Conservation (phyloP, 768 basidiomycete genomes). For the Cystofilobasidium bisporidii region DNA sequence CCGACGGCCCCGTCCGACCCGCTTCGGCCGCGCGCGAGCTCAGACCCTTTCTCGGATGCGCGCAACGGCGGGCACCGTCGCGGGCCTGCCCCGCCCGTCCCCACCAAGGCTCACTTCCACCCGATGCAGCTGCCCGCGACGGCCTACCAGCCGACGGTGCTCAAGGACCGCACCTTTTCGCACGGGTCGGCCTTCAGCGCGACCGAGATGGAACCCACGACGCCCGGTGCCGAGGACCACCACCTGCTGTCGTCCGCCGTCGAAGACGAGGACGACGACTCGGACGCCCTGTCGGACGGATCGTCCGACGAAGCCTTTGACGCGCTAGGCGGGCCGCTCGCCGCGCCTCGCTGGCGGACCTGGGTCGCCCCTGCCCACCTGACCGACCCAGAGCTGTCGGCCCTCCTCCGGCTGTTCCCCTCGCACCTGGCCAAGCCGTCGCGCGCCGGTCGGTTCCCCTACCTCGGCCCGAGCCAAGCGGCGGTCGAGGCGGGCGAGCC, state of each 20-base stretch:
- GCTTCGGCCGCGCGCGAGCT: conserved; percentile 14
- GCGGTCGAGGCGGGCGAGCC: background rate
- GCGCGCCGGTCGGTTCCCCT: background rate
- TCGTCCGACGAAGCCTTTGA: background rate
- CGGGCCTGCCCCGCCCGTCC: conserved; percentile 14
- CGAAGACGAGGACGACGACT: background rate
- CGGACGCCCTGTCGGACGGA: background rate
- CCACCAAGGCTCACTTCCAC: background rate
- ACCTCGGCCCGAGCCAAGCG: background rate
- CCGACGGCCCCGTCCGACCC: background rate
- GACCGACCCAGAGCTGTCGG: background rate
- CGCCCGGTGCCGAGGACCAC: background rate
- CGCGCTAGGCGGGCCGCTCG: background rate
- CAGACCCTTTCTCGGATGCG: conserved; percentile 26
- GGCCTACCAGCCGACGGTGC: background rate
- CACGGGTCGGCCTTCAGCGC: background rate
- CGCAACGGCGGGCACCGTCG: conserved; percentile 5
- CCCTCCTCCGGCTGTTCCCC: background rate
- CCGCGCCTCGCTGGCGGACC: background rate
- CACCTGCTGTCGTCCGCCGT: background rate
- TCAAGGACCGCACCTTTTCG: conserved; percentile 6
- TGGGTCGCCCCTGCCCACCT: background rate
- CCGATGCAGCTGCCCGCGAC: background rate
- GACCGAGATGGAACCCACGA: background rate
- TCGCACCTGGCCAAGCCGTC: background rate